Evolutionary conservation across 805 yeast genomes (phyloP).

Genomic region (Nakazawaea pomicola): DNA sequence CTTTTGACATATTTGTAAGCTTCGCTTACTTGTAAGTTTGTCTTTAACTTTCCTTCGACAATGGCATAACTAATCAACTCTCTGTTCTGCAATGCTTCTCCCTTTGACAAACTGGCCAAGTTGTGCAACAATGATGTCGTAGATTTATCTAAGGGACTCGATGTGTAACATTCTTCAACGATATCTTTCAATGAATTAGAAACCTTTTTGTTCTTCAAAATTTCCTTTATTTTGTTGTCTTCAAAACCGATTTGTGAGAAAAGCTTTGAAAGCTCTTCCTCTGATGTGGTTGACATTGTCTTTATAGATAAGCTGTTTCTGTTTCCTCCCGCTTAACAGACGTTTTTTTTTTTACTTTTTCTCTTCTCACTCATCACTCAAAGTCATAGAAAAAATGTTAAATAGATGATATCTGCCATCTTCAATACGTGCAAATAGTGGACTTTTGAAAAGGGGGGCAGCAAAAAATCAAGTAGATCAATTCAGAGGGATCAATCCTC

Average conservation of each 20-base stretch:
- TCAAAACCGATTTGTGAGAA: conserved; percentile 57
- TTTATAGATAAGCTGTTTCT: too few relatives aligned
- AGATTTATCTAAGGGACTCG: conserved; percentile 45
- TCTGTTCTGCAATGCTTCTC: conserved; percentile 43
- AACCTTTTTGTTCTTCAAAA: conserved; percentile 81
- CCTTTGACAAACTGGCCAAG: conserved; percentile 69
- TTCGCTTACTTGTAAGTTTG: conserved; percentile 73
- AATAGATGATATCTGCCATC: not conserved
- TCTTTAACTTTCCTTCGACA: conserved; percentile 55
- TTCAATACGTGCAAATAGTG: too few relatives aligned
- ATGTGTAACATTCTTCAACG: conserved; percentile 36
- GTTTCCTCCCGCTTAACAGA: too few relatives aligned
- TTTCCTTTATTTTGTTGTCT: conserved; percentile 73
- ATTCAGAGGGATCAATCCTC: not conserved
- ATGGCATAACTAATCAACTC: conserved; percentile 56
- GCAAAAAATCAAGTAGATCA: not conserved
- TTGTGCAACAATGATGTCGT: conserved; percentile 65
- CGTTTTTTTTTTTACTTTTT: too few relatives aligned
- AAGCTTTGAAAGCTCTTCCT: conserved; percentile 24
- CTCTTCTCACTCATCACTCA: conserved; percentile 4
- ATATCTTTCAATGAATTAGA: conserved; percentile 62
- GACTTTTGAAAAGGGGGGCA: too few relatives aligned
- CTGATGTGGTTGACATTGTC: conserved; percentile 12
- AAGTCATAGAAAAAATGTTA: not conserved
- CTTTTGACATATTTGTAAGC: conserved; percentile 70